These are phyloP conservation scores for Cercospora berteroae DNA, from an alignment of 2,329 filamentous ascomycete genomes.

Conservation along the genomic window DNA sequence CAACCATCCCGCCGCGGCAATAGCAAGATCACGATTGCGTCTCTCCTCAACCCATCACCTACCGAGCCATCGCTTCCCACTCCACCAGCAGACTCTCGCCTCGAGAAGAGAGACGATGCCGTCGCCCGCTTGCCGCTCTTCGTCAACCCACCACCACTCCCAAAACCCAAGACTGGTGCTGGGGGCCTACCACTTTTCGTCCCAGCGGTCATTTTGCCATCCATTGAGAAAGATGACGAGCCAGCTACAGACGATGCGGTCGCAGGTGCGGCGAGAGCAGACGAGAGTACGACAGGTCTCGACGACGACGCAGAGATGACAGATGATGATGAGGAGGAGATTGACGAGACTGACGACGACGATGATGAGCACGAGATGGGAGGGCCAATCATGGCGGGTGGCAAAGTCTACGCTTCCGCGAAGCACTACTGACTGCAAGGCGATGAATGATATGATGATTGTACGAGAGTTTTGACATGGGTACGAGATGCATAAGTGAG, in stretches of 20 bases:
- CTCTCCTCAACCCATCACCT: not conserved
- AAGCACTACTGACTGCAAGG: not conserved
- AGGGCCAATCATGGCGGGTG: not conserved
- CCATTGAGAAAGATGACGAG: not conserved
- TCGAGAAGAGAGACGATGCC: not conserved
- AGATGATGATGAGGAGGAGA: not conserved
- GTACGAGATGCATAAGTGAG: not conserved
- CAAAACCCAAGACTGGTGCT: not conserved
- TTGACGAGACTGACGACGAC: not conserved
- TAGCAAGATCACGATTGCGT: slow-evolving; percentile 4
- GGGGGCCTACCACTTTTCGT: not conserved
- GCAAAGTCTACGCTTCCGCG: not conserved
- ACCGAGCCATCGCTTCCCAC: not conserved
- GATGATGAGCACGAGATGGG: not conserved
- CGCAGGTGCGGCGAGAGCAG: not conserved
- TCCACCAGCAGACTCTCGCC: not conserved
- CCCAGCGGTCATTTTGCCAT: not conserved
- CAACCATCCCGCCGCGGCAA: not conserved
- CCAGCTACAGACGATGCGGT: not conserved
- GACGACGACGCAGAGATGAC: not conserved
- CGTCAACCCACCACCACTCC: not conserved
- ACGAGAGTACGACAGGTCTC: not conserved
- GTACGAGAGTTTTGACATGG: not conserved
- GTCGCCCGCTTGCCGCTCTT: not conserved
- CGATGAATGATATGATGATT: not conserved